These are phyloP conservation scores for Lactarius trivialis DNA, from an alignment of 768 basidiomycete genomes.

Conservation along the genomic window DNA sequence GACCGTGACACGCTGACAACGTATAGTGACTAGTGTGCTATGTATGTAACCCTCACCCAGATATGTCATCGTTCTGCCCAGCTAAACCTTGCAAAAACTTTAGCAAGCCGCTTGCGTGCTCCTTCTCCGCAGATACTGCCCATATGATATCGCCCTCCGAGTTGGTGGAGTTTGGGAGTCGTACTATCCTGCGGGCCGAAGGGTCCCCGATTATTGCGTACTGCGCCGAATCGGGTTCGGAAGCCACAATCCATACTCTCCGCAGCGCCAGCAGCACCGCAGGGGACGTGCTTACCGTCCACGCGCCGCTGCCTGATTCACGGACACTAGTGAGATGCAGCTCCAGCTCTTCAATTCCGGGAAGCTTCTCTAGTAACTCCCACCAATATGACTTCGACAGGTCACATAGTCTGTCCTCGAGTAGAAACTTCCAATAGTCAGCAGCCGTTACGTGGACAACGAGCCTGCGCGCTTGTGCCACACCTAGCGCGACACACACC, in stretches of 20 bases:
- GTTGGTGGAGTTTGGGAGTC: background rate
- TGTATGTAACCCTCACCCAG: too few species aligned
- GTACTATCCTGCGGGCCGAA: background rate
- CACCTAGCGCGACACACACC: too few species aligned
- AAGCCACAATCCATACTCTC: background rate
- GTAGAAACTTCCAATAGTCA: too few species aligned
- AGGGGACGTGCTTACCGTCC: background rate
- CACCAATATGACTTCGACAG: background rate
- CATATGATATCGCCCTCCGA: background rate
- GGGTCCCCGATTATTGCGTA: background rate
- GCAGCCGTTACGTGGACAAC: background rate
- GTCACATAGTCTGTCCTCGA: too few species aligned
- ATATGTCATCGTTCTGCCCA: too few species aligned
- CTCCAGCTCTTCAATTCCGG: background rate
- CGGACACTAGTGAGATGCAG: background rate
- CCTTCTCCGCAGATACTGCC: background rate
- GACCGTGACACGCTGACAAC: too few species aligned
- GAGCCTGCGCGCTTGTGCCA: background rate
- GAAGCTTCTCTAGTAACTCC: background rate
- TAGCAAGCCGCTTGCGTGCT: background rate
- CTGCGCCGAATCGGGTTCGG: background rate
- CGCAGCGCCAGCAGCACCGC: background rate
- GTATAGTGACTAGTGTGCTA: too few species aligned
- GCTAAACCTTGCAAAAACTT: background rate
- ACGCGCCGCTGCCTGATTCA: background rate